Evolutionary conservation across 2,329 filamentous ascomycete genomes (phyloP).

Genomic region (Verticillium klebahnii): DNA sequence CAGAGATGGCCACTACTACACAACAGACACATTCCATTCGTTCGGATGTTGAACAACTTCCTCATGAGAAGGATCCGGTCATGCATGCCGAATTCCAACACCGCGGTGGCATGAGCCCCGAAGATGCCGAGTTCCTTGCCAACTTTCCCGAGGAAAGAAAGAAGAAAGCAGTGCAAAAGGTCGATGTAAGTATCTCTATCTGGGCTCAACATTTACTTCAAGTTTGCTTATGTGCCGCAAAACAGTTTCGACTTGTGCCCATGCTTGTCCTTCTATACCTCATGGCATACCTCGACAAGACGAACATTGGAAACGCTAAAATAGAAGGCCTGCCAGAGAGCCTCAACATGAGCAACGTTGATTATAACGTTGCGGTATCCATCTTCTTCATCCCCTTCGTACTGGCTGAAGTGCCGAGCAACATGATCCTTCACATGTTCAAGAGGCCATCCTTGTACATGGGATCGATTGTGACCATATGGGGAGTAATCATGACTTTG

Average conservation of each 20-base stretch:
- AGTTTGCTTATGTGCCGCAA: background rate
- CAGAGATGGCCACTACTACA: slow-evolving; percentile 9
- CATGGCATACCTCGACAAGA: slow-evolving; percentile 24
- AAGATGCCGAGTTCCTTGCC: slow-evolving; percentile 25
- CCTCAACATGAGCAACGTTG: slow-evolving; percentile 44
- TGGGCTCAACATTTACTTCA: background rate
- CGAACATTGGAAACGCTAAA: slow-evolving; percentile 45
- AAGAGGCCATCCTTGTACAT: slow-evolving; percentile 40
- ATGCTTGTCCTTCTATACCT: slow-evolving; percentile 25
- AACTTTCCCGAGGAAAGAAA: slow-evolving; percentile 22
- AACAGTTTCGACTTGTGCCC: slow-evolving; percentile 18
- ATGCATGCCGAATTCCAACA: slow-evolving; percentile 17
- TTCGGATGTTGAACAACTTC: slow-evolving; percentile 18
- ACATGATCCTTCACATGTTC: slow-evolving; percentile 31
- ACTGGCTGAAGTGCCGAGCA: slow-evolving; percentile 30
- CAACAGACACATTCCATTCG: slow-evolving; percentile 3
- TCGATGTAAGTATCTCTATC: slow-evolving; percentile 16
- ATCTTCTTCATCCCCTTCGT: slow-evolving; percentile 62
- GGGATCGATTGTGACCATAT: slow-evolving; percentile 25
- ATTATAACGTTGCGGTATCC: slow-evolving; percentile 57
- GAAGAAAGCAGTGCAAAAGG: slow-evolving; percentile 23
- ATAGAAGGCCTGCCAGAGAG: slow-evolving; percentile 50
- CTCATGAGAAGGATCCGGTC: slow-evolving; percentile 17
- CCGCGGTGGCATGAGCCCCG: slow-evolving; percentile 12
- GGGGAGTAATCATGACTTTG: slow-evolving; percentile 32